Base-by-base conservation (phyloP, 164 flowering plant genomes). In the Hamamelis virginiana region DNA sequence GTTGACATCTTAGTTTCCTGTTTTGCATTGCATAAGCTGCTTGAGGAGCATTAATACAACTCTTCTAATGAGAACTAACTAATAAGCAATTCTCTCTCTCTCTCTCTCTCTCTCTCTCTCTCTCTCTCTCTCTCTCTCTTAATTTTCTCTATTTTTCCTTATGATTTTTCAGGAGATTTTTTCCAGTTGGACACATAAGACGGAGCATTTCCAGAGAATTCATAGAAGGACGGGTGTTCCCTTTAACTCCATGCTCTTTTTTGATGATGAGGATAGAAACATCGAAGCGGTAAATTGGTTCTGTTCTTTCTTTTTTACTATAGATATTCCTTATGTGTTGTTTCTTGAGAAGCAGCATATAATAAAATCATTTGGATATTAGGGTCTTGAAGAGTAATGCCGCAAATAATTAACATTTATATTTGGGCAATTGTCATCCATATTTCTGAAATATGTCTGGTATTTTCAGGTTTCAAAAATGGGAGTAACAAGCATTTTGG, bases 111-210 rank as follows among this genome's bases (percentile, higher is more conserved):
- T 33, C 6, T 33, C 6, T 33, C 41, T 33, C 6, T 33, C 6
- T 33, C 41, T 33, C n/a, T 33, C 6, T 33, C 6, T 33, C 6
- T 33, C 41, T 33, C 6, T 33, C 6, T 33, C 41, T 33, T 33
- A n/a, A 66, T 1, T 52, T 48, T 16, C 11, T 55, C n/a, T n/a
- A n/a, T n/a, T 25, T 55, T 33, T 59, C 33, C 33, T 62, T 46
- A 65, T 43, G 52, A 56, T 66, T 73, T 5, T 76, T n/a, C 82
- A 95, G 99, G 99, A 95, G 72, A 91, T 91, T 25, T 95, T 85
- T 75, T 86, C 99, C 25, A 92, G 97, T 69, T 87, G 94, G 96
- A 86, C 89, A 0, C 93, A 91, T 83, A 95, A 95, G 79, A 92
- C 97, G 0, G 98, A 95, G 52, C 99, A 95, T 81, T 92, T 95